Conservation (phyloP, 2,329 filamentous ascomycete species). For the Colletotrichum godetiae region DNA sequence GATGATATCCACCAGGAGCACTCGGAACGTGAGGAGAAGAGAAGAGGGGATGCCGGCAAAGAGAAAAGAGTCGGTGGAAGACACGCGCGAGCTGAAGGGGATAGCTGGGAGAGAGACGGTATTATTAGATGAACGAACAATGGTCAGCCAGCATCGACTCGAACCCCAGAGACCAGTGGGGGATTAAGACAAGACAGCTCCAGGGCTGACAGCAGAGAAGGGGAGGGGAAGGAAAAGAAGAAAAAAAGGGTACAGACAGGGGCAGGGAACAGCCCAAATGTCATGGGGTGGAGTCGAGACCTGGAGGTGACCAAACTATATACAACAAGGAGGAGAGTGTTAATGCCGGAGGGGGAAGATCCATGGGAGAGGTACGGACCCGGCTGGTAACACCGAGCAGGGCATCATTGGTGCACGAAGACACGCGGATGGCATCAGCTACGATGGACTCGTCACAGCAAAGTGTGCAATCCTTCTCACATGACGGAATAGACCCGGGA, state of each 20-base stretch:
- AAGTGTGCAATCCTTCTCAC: not conserved
- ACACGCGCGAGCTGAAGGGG: not conserved
- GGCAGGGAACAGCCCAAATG: constrained; percentile 26
- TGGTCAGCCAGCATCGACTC: constrained; percentile 5
- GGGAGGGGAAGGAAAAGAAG: constrained; percentile 2
- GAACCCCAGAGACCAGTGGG: constrained; percentile 30
- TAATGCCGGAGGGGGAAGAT: constrained; percentile 30
- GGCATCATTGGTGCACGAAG: constrained; percentile 12
- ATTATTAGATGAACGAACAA: constrained; percentile 21
- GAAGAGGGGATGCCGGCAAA: constrained; percentile 10
- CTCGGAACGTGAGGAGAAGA: constrained; percentile 18
- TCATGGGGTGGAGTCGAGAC: constrained; percentile 19
- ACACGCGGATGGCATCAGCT: constrained; percentile 10
- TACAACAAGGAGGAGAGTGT: constrained; percentile 24
- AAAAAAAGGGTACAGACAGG: constrained; percentile 19
- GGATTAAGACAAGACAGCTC: constrained; percentile 20
- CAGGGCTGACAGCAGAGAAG: constrained; percentile 29
- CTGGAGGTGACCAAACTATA: constrained; percentile 36
- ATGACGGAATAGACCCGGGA: not conserved
- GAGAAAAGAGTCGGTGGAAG: constrained; percentile 4
- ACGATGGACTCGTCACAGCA: constrained; percentile 9
- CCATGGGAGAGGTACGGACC: constrained; percentile 13
- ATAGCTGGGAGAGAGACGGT: not conserved
- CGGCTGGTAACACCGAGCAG: constrained; percentile 20
- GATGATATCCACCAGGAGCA: constrained; percentile 7